Conservation (phyloP, 495 filamentous ascomycete species). For the Aspergillus baeticus region DNA sequence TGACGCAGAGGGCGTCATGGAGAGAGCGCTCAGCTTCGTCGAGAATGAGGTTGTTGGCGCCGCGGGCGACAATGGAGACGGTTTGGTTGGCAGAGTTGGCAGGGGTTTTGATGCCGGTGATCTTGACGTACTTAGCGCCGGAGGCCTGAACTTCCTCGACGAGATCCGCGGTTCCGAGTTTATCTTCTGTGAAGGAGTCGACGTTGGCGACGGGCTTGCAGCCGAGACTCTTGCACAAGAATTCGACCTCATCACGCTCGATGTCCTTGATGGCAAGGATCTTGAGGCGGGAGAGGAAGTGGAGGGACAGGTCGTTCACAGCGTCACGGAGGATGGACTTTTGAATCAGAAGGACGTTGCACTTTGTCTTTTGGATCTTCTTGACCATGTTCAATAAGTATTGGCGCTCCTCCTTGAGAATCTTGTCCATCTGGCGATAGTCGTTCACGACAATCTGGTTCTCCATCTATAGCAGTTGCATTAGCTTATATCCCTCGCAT, state of each 20-base stretch:
- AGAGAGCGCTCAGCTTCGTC: constrained; percentile 95
- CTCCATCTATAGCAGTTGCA: constrained; percentile 69
- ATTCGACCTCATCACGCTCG: constrained; percentile 97
- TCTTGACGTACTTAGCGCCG: constrained; percentile 88
- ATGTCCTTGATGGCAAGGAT: constrained; percentile 96
- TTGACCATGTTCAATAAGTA: constrained; percentile 98
- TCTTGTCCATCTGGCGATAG: constrained; percentile 99
- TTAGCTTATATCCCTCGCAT: constrained; percentile 4
- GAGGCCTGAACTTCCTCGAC: constrained; percentile 87
- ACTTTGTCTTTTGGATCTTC: constrained; percentile 99
- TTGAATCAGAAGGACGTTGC: constrained; percentile 97
- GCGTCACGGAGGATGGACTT: constrained; percentile 98
- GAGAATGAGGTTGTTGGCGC: constrained; percentile 90
- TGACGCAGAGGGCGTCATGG: constrained; percentile 96
- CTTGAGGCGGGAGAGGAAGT: constrained; percentile 96
- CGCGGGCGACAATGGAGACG: constrained; percentile 88
- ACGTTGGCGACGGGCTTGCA: constrained; percentile 99
- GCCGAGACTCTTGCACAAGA: constrained; percentile 96
- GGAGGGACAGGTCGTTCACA: constrained; percentile 93
- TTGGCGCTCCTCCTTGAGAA: constrained; percentile 96
- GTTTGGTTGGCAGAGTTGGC: constrained; percentile 64
- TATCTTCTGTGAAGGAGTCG: constrained; percentile 98
- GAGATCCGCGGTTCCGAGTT: constrained; percentile 92
- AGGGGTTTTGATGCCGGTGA: constrained; percentile 78
- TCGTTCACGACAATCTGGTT: constrained; percentile 99